Base-by-base conservation (phyloP, 495 filamentous ascomycete species). In the Neurospora tetrasperma region DNA sequence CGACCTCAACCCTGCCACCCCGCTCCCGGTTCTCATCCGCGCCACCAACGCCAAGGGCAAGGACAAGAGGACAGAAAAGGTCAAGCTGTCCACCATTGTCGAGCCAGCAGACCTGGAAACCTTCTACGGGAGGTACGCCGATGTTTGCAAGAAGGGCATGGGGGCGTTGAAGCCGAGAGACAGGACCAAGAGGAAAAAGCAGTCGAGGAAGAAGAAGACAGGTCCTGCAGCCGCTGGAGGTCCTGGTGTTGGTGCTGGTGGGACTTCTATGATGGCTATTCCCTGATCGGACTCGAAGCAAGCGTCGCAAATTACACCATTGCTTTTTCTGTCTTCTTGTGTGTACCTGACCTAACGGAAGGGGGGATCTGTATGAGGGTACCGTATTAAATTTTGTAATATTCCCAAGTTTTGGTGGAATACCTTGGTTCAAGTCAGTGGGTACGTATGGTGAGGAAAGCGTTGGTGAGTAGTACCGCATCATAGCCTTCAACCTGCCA, bases 81-180 rank as follows among this genome's bases (percentile, higher is more conserved):
- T 93, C 74, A 97, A 97, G 81, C 76, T 98, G 40, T 93, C 92
- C 2, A 98, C 96, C 0, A 78, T 97, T 4, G 93, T 98, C 14
- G 84, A 89, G 68, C 87, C 91, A 11, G 88, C 89, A 54, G 88
- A 90, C 3, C 81, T 98, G 5, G 93, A 97, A 46, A 83, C 79
- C 0, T 99, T 99, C 76, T 99, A 92, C 81, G 84, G 84, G 18
- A 86, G 88, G 48, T 99, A 98, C 82, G 94, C 94, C n/a, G 96
- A 98, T 76, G 86, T 93, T 8, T 97, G 94, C 80, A 98, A 96
- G 84, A 82, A 85, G 0, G 93, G 94, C 20, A 98, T 98, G 94
- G 74, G 75, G 1, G 85, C 88, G 39, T 77, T 99, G 85, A 98
- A 97, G 91, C 97, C 96, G 84, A 84, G 95, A 71, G 94, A 98